phyloP scores from a whole-genome alignment of 306 rosid genomes.

The Prunus kanzakura region DNA sequence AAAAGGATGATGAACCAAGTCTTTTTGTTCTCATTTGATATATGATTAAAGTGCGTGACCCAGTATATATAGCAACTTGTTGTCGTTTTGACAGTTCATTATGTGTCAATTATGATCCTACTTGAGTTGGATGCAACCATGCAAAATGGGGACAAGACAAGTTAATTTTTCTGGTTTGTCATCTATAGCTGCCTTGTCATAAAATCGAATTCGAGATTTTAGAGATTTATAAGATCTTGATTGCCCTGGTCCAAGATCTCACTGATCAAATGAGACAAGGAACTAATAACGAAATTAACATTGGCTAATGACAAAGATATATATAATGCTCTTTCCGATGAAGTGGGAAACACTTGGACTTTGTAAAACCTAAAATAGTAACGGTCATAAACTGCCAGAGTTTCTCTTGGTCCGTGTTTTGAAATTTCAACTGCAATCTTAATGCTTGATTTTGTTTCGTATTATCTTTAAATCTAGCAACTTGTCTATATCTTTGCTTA shows the following conservation, averaged over 20 bases:
- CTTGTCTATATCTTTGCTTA: conserved; percentile 9
- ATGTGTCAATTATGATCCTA: background rate
- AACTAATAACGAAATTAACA: background rate
- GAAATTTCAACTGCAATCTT: background rate
- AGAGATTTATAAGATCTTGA: background rate
- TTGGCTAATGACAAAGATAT: background rate
- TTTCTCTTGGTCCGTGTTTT: background rate
- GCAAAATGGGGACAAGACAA: background rate
- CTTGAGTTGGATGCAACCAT: background rate
- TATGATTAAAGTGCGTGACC: conserved; percentile 3
- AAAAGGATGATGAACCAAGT: background rate
- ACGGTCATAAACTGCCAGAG: background rate
- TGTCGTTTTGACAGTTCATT: conserved; percentile 3
- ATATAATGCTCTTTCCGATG: background rate
- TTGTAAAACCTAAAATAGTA: background rate
- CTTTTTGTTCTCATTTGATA: background rate
- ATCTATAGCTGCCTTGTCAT: background rate
- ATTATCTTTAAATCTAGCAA: background rate
- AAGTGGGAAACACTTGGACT: background rate
- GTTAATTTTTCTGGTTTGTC: background rate
- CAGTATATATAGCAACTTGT: background rate
- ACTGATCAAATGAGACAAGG: background rate
- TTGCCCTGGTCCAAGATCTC: background rate
- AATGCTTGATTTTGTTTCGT: background rate
- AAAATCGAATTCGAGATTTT: background rate